Evolutionary conservation across 1,284 basidiomycete species (phyloP).

Genomic region (Cutaneotrichosporon sp.): DNA sequence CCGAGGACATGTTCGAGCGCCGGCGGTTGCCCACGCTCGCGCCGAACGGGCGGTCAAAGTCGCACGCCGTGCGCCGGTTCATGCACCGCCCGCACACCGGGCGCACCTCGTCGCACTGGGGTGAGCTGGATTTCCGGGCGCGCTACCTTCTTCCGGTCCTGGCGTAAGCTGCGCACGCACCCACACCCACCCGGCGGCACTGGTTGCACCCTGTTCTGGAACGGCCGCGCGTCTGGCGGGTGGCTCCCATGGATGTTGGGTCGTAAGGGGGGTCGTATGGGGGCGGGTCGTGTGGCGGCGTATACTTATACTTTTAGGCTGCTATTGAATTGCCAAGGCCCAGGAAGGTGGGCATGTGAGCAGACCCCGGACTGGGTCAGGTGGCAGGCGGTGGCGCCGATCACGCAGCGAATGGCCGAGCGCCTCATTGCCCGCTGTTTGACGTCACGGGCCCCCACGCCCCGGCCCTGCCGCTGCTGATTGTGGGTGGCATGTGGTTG

Average conservation of each 20-base stretch:
- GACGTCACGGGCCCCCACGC: not conserved
- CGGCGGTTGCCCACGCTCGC: slow-evolving; percentile 14
- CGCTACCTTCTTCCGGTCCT: slow-evolving; percentile 22
- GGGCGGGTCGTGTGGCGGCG: not conserved
- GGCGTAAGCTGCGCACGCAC: not conserved
- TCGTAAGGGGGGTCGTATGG: slow-evolving; percentile 5
- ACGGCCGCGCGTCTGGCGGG: slow-evolving; percentile 20
- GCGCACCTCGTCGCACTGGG: slow-evolving; percentile 19
- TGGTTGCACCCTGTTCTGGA: slow-evolving; percentile 21
- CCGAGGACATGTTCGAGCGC: slow-evolving; percentile 1
- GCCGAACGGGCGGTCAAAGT: slow-evolving; percentile 21
- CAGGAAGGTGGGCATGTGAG: not conserved
- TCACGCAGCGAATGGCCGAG: not conserved
- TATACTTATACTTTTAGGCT: not conserved
- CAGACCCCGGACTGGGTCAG: not conserved
- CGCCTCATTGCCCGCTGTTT: not conserved
- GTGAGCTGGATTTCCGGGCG: not conserved
- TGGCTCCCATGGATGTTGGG: slow-evolving; percentile 11
- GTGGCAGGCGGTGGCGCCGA: not conserved
- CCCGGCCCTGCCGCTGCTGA: too few species aligned
- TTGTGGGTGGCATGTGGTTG: not conserved
- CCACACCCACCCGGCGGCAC: slow-evolving; percentile 16
- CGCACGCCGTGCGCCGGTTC: slow-evolving; percentile 9
- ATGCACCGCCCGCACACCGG: slow-evolving; percentile 18
- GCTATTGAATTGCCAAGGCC: not conserved